These are phyloP conservation scores for Leptographium radiaticola DNA, from an alignment of 2,329 filamentous ascomycete genomes.

Conservation along the genomic window DNA sequence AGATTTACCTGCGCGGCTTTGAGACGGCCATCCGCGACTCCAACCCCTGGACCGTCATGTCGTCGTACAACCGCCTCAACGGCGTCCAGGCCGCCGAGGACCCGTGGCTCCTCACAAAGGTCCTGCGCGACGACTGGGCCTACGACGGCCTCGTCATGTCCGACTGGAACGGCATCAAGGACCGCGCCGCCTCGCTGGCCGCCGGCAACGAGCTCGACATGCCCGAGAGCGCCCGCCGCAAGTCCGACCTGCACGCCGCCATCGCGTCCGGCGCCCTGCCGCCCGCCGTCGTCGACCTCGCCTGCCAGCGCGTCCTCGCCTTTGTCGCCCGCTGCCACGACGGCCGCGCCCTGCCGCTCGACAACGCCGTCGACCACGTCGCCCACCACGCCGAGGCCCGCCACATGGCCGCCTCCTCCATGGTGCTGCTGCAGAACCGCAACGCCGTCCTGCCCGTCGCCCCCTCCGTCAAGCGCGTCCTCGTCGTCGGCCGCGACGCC, in stretches of 20 bases:
- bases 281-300: slow-evolving; percentile 35
- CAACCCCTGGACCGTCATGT: slow-evolving; percentile 57
- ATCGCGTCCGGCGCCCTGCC: neutral
- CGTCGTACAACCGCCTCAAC: slow-evolving; percentile 54
- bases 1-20: slow-evolving; percentile 60
- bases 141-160: slow-evolving; percentile 46
- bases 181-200: slow-evolving; percentile 37
- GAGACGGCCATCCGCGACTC: slow-evolving; percentile 58
- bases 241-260: neutral
- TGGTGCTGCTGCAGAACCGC: slow-evolving; percentile 53
- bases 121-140: slow-evolving; percentile 47
- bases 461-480: slow-evolving; percentile 50
- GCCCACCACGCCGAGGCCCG: slow-evolving; percentile 48
- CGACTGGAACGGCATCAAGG: slow-evolving; percentile 46
- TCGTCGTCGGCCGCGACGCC: slow-evolving; percentile 57
- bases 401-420: slow-evolving; percentile 44
- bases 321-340: neutral
- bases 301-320: slow-evolving; percentile 32
- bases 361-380: slow-evolving; percentile 26
- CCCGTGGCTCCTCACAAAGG: slow-evolving; percentile 36
- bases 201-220: slow-evolving; percentile 46
- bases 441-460: slow-evolving; percentile 45
- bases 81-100: slow-evolving; percentile 48
- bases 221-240: slow-evolving; percentile 17
- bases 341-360: neutral